Conservation (phyloP, 75 land plant species). For the Pseudotsuga menziesii region DNA sequence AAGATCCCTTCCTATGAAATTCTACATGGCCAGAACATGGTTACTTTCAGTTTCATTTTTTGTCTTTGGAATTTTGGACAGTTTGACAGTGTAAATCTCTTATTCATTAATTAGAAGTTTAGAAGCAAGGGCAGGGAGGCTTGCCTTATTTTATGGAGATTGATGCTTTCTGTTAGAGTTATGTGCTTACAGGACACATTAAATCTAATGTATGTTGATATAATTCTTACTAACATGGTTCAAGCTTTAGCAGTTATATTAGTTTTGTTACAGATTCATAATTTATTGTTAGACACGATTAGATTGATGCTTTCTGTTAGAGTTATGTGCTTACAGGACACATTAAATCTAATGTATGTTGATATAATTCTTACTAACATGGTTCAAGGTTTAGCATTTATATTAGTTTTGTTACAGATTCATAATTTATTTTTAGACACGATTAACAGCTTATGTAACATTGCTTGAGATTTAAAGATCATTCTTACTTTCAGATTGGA, state of each 20-base stretch:
- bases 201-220: neutral
- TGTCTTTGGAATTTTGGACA: neutral
- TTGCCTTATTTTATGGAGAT: neutral
- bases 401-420: neutral
- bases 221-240: neutral
- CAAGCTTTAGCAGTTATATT: neutral
- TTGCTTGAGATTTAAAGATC: neutral
- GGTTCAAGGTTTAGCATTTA: neutral
- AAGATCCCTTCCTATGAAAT: too few relatives aligned
- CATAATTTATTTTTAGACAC: neutral
- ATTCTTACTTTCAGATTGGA: slow-evolving; percentile 54
- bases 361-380: neutral
- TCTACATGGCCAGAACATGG: neutral
- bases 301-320: neutral
- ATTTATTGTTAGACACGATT: neutral
- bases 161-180: neutral
- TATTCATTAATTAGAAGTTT: neutral
- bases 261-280: neutral
- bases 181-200: neutral
- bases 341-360: neutral
- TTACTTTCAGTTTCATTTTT: neutral
- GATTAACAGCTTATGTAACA: neutral
- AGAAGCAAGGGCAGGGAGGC: neutral
- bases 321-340: neutral
- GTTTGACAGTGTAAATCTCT: neutral